Percentiles rank a stretch among this genome's conserved stretches.
These are phyloP conservation scores for Cetraspora pellucida DNA, from an alignment of 192 early-diverging fungal species.

Conservation along the genomic window DNA sequence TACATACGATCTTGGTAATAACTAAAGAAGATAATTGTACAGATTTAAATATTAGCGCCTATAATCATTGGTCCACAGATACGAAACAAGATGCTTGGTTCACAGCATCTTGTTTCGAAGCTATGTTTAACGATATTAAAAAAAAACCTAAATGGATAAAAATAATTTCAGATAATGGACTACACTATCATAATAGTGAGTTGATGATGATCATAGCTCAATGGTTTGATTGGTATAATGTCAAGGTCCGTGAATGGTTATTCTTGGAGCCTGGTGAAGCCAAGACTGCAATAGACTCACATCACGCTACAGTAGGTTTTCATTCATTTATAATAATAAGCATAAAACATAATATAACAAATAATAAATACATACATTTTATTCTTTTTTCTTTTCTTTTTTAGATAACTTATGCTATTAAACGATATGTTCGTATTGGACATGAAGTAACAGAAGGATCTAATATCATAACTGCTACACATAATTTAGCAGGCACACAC, in stretches of 20 bases:
- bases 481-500: background rate
- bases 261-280: background rate
- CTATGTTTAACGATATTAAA: background rate
- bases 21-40: background rate
- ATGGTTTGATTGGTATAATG: background rate
- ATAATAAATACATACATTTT: background rate
- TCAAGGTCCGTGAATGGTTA: background rate
- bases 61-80: too few species aligned
- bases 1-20: background rate
- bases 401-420: conserved; percentile 13
- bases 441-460: background rate
- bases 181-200: background rate
- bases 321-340: background rate
- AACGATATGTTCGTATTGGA: background rate
- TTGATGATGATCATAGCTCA: background rate
- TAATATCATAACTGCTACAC: background rate
- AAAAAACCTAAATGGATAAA: conserved; percentile 14
- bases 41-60: background rate
- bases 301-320: background rate
- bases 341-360: too few species aligned
- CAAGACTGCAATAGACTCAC: background rate
- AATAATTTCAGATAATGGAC: background rate
- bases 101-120: background rate
- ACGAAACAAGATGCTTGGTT: conserved; percentile 6
- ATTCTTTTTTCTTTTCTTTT: background rate